A percentile compares a stretch with the other conserved stretches of the same genome.
These are phyloP conservation scores for Aspergillus sp. DNA, from an alignment of 2,329 filamentous ascomycete genomes.

Conservation along the genomic window DNA sequence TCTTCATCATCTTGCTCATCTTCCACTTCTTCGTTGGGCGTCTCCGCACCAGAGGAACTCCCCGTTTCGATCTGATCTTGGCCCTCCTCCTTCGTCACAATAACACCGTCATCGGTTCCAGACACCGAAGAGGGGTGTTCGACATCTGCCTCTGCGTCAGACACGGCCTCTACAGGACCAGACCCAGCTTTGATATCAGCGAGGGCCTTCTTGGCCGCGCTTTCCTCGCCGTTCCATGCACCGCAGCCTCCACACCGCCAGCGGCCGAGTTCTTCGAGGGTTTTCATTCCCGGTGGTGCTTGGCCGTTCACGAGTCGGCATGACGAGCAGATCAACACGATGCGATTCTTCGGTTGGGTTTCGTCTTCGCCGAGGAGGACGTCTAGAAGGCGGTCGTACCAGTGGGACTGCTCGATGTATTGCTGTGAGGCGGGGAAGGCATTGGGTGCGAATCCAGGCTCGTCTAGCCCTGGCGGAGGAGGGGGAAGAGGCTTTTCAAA, in stretches of 20 bases:
- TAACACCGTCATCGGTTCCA: slow-evolving; percentile 27
- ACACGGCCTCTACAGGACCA: slow-evolving; percentile 20
- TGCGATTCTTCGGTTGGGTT: slow-evolving; percentile 83
- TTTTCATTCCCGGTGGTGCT: slow-evolving; percentile 81
- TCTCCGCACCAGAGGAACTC: slow-evolving; percentile 24
- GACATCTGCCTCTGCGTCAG: slow-evolving; percentile 23
- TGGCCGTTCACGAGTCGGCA: slow-evolving; percentile 94
- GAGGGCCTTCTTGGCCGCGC: slow-evolving; percentile 71
- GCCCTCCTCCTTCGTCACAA: slow-evolving; percentile 28
- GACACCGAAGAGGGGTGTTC: slow-evolving; percentile 23
- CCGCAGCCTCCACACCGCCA: slow-evolving; percentile 92
- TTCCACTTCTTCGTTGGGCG: slow-evolving; percentile 10
- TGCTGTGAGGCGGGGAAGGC: slow-evolving; percentile 41
- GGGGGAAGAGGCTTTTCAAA: slow-evolving; percentile 21
- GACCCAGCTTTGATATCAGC: slow-evolving; percentile 55
- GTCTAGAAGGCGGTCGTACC: slow-evolving; percentile 95
- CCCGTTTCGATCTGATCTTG: slow-evolving; percentile 26
- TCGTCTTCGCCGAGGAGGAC: slow-evolving; percentile 93
- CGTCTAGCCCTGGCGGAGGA: slow-evolving; percentile 29
- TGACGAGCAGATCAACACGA: slow-evolving; percentile 77
- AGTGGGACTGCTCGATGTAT: slow-evolving; percentile 57
- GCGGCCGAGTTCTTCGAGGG: slow-evolving; percentile 73
- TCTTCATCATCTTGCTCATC: neutral
- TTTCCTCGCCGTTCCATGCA: slow-evolving; percentile 76
- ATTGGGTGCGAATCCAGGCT: slow-evolving; percentile 50